Percentiles rank a stretch among this genome's conserved stretches.
Evolutionary conservation across 2,329 filamentous ascomycete species (phyloP).

Genomic region (Lachnellula cervina): DNA sequence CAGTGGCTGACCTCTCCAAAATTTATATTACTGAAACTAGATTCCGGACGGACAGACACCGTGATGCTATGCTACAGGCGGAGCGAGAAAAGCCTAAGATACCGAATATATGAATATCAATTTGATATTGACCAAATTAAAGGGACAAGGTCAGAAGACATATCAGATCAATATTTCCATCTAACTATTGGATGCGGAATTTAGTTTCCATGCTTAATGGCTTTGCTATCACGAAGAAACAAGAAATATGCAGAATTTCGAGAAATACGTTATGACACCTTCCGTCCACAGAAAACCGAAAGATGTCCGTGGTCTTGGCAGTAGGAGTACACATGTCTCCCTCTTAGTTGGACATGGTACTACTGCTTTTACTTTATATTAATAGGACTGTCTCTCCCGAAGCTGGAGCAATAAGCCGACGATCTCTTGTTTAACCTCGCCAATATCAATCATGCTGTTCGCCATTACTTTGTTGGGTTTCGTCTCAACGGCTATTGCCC

Average conservation of each 20-base stretch:
- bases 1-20: background rate
- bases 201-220: background rate
- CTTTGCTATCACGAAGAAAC: background rate
- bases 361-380: background rate
- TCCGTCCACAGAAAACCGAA: constrained; percentile 6
- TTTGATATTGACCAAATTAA: background rate
- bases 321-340: constrained; percentile 11
- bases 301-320: constrained; percentile 8
- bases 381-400: background rate
- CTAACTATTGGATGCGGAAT: background rate
- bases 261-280: background rate
- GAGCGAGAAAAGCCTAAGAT: background rate
- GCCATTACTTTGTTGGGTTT: constrained; percentile 15
- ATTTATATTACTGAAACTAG: background rate
- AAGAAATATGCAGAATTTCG: background rate
- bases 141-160: constrained; percentile 7
- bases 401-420: background rate
- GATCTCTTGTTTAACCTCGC: background rate
- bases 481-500: constrained; percentile 20
- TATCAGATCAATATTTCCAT: background rate
- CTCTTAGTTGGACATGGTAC: background rate
- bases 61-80: background rate
- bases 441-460: constrained; percentile 15
- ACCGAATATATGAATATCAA: constrained; percentile 9
- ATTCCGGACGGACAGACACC: constrained; percentile 8